A percentile compares a stretch with the other conserved stretches of the same genome.
Conservation (phyloP, 495 filamentous ascomycete genomes). For the Podospora australis region DNA sequence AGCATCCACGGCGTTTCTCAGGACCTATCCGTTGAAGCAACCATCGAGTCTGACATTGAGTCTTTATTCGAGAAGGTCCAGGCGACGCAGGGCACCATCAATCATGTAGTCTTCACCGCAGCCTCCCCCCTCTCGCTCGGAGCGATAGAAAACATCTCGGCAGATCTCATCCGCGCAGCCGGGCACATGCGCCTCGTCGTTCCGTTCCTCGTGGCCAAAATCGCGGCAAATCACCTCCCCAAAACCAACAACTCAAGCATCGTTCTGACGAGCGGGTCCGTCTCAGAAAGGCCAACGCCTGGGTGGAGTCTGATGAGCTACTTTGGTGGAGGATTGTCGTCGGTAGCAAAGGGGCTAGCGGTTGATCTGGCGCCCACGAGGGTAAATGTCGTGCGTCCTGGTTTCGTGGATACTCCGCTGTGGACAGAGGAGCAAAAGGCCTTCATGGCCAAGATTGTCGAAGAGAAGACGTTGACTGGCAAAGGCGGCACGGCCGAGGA, state of each 20-base stretch:
- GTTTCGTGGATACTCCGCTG: slow-evolving; percentile 46
- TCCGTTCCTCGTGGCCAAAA: slow-evolving; percentile 49
- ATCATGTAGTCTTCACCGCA: slow-evolving; percentile 61
- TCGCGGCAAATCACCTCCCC: slow-evolving; percentile 39
- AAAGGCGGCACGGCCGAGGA: slow-evolving; percentile 47
- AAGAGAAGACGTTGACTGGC: slow-evolving; percentile 33
- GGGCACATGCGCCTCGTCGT: slow-evolving; percentile 47
- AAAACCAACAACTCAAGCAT: slow-evolving; percentile 37
- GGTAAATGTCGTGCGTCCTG: slow-evolving; percentile 54
- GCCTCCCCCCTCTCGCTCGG: slow-evolving; percentile 35
- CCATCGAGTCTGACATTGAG: slow-evolving; percentile 41
- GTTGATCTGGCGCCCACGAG: slow-evolving; percentile 52
- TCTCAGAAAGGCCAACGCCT: slow-evolving; percentile 37
- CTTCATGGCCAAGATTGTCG: slow-evolving; percentile 22
- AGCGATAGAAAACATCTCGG: slow-evolving; percentile 32
- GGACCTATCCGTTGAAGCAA: slow-evolving; percentile 41
- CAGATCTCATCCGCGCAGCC: slow-evolving; percentile 31
- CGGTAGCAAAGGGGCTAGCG: slow-evolving; percentile 46
- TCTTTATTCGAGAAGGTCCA: slow-evolving; percentile 36
- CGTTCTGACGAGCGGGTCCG: slow-evolving; percentile 48
- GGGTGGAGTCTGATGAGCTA: slow-evolving; percentile 42
- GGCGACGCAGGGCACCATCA: slow-evolving; percentile 29
- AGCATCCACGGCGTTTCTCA: slow-evolving; percentile 34
- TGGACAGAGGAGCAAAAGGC: slow-evolving; percentile 25
- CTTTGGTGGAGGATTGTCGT: slow-evolving; percentile 31